Percentiles rank a stretch among this genome's conserved stretches.
Conservation (phyloP, 2,329 filamentous ascomycete species). For the Ciborinia camelliae region DNA sequence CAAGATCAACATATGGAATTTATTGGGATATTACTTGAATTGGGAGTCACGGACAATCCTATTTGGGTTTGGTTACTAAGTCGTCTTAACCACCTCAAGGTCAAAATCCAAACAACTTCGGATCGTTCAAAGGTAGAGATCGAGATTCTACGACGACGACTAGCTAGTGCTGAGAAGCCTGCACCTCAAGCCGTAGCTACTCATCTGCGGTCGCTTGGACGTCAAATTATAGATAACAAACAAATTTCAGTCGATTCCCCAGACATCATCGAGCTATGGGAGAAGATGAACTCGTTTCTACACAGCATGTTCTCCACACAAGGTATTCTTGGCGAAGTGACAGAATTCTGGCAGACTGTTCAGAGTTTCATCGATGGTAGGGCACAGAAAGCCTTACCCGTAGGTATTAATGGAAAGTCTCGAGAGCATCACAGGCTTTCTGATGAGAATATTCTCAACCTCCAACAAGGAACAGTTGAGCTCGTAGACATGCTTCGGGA, state of each 20-base stretch:
- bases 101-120: slow-evolving; percentile 73
- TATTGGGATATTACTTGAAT: slow-evolving; percentile 82
- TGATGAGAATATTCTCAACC: slow-evolving; percentile 62
- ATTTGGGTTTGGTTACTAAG: slow-evolving; percentile 95
- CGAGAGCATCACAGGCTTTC: slow-evolving; percentile 77
- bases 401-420: slow-evolving; percentile 78
- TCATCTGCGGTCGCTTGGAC: slow-evolving; percentile 71
- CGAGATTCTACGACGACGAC: slow-evolving; percentile 78
- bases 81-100: slow-evolving; percentile 83
- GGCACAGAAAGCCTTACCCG: slow-evolving; percentile 74
- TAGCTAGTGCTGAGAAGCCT: slow-evolving; percentile 72
- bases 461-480: slow-evolving; percentile 76
- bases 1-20: slow-evolving; percentile 89
- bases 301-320: slow-evolving; percentile 70
- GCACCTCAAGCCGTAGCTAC: slow-evolving; percentile 65
- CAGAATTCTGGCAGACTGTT: slow-evolving; percentile 92
- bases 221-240: slow-evolving; percentile 61
- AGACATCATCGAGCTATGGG: slow-evolving; percentile 88
- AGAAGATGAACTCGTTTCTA: slow-evolving; percentile 75
- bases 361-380: slow-evolving; percentile 86
- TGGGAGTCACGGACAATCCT: slow-evolving; percentile 92
- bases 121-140: slow-evolving; percentile 90
- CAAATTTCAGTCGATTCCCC: slow-evolving; percentile 68
- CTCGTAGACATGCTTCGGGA: slow-evolving; percentile 81
- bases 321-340: slow-evolving; percentile 81